These are phyloP conservation scores for Trichoderma atroviride DNA, from an alignment of 2,329 filamentous ascomycete species.

Conservation along the genomic window DNA sequence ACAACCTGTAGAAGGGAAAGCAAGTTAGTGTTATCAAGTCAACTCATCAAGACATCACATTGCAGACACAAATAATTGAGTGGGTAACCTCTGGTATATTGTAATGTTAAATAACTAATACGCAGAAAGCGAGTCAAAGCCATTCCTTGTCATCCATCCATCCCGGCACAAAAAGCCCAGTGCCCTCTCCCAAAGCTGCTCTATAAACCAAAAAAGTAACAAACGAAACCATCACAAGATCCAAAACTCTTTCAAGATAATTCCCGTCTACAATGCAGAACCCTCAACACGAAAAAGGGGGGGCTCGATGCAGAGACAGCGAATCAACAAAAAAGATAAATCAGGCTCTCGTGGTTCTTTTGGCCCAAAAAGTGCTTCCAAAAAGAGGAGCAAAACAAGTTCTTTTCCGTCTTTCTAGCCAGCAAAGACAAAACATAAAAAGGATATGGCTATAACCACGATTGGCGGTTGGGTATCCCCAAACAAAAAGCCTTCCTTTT, in stretches of 20 bases:
- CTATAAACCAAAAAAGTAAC: slow-evolving; percentile 7
- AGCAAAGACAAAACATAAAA: slow-evolving; percentile 19
- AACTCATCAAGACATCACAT: background rate
- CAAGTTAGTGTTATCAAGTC: no score
- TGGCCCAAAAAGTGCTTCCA: slow-evolving; percentile 1
- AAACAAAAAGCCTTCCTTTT: slow-evolving; percentile 42
- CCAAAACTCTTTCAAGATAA: slow-evolving; percentile 6
- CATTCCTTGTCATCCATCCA: slow-evolving; percentile 38
- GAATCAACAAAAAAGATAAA: background rate
- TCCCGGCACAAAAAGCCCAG: slow-evolving; percentile 27
- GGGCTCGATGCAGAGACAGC: slow-evolving; percentile 22
- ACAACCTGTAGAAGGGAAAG: no score
- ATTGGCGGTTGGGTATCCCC: slow-evolving; percentile 53
- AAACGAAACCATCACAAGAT: slow-evolving; percentile 14
- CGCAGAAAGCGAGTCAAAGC: slow-evolving; percentile 66
- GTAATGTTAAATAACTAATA: slow-evolving; percentile 56
- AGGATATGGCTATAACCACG: slow-evolving; percentile 56
- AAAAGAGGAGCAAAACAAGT: background rate
- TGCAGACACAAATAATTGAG: slow-evolving; percentile 43
- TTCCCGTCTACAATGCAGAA: slow-evolving; percentile 14
- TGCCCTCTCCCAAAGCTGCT: slow-evolving; percentile 3
- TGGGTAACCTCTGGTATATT: slow-evolving; percentile 71
- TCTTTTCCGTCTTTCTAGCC: background rate
- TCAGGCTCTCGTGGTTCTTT: background rate
- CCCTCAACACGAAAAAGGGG: background rate